A percentile compares a stretch with the other conserved stretches of the same genome.
These are phyloP conservation scores for Arbutus unedo DNA, from an alignment of 148 eudicot genomes.

Conservation along the genomic window DNA sequence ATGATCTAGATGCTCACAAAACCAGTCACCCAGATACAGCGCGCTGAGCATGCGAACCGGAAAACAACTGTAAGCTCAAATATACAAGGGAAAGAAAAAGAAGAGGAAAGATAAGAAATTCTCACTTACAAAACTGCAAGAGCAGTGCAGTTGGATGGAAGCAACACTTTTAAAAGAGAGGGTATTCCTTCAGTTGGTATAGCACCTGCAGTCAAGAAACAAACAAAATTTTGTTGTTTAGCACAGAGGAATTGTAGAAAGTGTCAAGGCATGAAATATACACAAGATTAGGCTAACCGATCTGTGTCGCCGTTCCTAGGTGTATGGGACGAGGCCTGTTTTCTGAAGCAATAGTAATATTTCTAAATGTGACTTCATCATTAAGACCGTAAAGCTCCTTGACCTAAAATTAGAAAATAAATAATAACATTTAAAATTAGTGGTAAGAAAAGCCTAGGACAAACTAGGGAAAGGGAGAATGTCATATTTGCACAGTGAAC, in stretches of 20 bases:
- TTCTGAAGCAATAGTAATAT: slow-evolving; percentile 77
- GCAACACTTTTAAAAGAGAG: slow-evolving; percentile 72
- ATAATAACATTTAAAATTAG: not conserved
- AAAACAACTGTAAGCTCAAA: no score
- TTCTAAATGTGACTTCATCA: slow-evolving; percentile 66
- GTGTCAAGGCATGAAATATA: not conserved
- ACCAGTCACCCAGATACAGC: no score
- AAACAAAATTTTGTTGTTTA: slow-evolving; percentile 5
- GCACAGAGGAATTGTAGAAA: not conserved
- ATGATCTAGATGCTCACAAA: no score
- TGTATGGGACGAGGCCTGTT: slow-evolving; percentile 82
- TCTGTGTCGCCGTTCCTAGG: slow-evolving; percentile 96
- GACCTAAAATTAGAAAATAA: slow-evolving; percentile 46
- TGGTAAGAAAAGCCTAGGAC: not conserved
- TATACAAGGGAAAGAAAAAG: no score
- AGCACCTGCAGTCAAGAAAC: slow-evolving; percentile 52
- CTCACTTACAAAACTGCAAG: slow-evolving; percentile 79
- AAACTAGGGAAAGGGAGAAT: slow-evolving; percentile 13
- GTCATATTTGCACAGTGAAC: slow-evolving; percentile 29
- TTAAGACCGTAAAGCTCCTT: slow-evolving; percentile 94
- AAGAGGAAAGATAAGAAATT: slow-evolving; percentile 5
- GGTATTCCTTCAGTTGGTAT: slow-evolving; percentile 98
- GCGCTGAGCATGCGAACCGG: no score
- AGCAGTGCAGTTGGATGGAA: slow-evolving; percentile 78
- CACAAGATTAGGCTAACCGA: slow-evolving; percentile 46